phyloP scores from a whole-genome alignment of 2,329 filamentous ascomycete species.

The Lomentospora prolificans region DNA sequence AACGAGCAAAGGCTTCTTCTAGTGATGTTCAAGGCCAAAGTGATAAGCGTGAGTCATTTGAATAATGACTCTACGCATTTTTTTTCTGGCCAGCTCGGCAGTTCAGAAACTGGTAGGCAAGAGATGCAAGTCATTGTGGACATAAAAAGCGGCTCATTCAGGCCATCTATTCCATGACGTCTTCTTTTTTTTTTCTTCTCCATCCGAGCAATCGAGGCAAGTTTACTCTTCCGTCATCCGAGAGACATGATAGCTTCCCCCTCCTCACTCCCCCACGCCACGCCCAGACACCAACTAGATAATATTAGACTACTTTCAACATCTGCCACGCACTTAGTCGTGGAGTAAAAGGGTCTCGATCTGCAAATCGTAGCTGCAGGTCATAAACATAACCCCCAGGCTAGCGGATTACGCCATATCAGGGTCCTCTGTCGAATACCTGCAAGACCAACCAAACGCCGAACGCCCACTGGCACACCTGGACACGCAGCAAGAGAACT shows the following conservation, averaged over 20 bases:
- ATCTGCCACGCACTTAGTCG: neutral
- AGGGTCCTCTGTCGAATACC: neutral
- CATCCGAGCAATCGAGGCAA: neutral
- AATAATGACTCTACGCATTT: too few species aligned
- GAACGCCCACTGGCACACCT: neutral
- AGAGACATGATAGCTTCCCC: neutral
- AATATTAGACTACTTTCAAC: conserved; percentile 1
- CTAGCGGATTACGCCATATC: conserved; percentile 1
- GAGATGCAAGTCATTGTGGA: too few species aligned
- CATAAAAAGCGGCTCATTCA: too few species aligned
- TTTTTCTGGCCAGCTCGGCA: too few species aligned
- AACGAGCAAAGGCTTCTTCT: too few species aligned
- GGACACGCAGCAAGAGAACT: neutral
- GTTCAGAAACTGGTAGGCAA: too few species aligned
- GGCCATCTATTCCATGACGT: neutral
- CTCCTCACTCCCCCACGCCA: neutral
- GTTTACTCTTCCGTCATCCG: neutral
- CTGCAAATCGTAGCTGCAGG: neutral
- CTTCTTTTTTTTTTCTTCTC: neutral
- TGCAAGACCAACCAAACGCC: neutral
- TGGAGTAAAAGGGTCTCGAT: neutral
- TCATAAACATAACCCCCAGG: neutral
- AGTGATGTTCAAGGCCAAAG: too few species aligned
- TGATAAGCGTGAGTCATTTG: too few species aligned
- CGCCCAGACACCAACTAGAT: neutral